These are phyloP conservation scores for Komagataea norvegica DNA, from an alignment of 1,139 yeast genomes.

Conservation along the genomic window DNA sequence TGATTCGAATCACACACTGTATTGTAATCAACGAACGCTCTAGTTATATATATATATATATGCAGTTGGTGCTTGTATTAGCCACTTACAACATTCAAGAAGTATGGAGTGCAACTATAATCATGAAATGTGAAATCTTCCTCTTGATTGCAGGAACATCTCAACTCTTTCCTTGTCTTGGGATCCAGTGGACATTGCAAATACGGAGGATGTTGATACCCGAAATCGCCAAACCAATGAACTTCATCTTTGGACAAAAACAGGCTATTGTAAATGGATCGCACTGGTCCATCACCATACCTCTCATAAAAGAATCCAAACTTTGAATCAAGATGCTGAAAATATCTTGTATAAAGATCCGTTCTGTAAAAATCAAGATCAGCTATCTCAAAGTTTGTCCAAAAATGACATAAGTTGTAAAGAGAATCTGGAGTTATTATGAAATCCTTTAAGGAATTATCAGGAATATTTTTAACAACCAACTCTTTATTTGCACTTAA, in stretches of 20 bases:
- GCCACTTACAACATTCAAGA: slow-evolving; percentile 3
- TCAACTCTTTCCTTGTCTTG: slow-evolving; percentile 37
- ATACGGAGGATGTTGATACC: slow-evolving; percentile 54
- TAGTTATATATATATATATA: too few relatives aligned
- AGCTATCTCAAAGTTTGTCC: slow-evolving; percentile 61
- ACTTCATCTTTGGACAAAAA: slow-evolving; percentile 42
- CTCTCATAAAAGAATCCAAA: slow-evolving; percentile 62
- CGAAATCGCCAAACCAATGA: slow-evolving; percentile 52
- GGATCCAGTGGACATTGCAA: slow-evolving; percentile 52
- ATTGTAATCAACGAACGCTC: too few relatives aligned
- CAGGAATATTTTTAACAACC: slow-evolving; percentile 35
- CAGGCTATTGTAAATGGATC: slow-evolving; percentile 51
- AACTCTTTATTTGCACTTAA: slow-evolving; percentile 28
- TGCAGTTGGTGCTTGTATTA: not conserved
- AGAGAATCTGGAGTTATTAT: slow-evolving; percentile 44
- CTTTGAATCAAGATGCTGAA: slow-evolving; percentile 43
- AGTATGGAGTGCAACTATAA: slow-evolving; percentile 37
- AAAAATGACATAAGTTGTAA: slow-evolving; percentile 57
- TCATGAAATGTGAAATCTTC: slow-evolving; percentile 47
- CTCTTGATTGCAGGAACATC: slow-evolving; percentile 42
- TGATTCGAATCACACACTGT: too few relatives aligned
- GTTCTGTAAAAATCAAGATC: slow-evolving; percentile 51
- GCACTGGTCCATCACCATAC: slow-evolving; percentile 66
- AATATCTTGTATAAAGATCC: slow-evolving; percentile 43
- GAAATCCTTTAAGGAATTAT: slow-evolving; percentile 45